Evolutionary conservation across 345 rosid species (phyloP).

Genomic region (Kandelia obovata): DNA sequence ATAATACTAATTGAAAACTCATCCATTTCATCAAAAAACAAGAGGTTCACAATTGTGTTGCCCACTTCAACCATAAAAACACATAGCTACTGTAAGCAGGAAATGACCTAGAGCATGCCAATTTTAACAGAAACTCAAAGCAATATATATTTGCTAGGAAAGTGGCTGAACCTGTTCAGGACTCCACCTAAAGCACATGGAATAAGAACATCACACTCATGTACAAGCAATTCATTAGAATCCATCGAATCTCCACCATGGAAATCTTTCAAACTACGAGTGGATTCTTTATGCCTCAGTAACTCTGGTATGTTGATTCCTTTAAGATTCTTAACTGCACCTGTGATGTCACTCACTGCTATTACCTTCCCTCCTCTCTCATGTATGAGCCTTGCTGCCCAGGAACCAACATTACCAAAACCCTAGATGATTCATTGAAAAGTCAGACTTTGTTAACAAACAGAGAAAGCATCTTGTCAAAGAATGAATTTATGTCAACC

Average conservation of each 20-base stretch:
- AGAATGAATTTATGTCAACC: background rate
- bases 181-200: slow-evolving; percentile 99
- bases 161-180: slow-evolving; percentile 58
- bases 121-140: no score
- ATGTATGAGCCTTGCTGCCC: slow-evolving; percentile 85
- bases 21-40: no score
- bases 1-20: no score
- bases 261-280: slow-evolving; percentile 62
- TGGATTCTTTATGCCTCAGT: slow-evolving; percentile 56
- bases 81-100: no score
- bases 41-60: no score
- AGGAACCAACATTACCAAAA: slow-evolving; percentile 96
- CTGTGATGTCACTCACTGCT: slow-evolving; percentile 89
- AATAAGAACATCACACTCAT: slow-evolving; percentile 94
- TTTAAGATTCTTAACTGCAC: slow-evolving; percentile 76
- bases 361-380: slow-evolving; percentile 91
- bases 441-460: background rate
- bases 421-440: slow-evolving; percentile 45
- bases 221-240: slow-evolving; percentile 59
- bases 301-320: slow-evolving; percentile 70
- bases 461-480: background rate
- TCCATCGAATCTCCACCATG: slow-evolving; percentile 76
- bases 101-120: no score
- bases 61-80: no score
- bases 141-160: background rate